These are phyloP conservation scores for Septoria linicola DNA, from an alignment of 2,329 filamentous ascomycete genomes.

Conservation along the genomic window DNA sequence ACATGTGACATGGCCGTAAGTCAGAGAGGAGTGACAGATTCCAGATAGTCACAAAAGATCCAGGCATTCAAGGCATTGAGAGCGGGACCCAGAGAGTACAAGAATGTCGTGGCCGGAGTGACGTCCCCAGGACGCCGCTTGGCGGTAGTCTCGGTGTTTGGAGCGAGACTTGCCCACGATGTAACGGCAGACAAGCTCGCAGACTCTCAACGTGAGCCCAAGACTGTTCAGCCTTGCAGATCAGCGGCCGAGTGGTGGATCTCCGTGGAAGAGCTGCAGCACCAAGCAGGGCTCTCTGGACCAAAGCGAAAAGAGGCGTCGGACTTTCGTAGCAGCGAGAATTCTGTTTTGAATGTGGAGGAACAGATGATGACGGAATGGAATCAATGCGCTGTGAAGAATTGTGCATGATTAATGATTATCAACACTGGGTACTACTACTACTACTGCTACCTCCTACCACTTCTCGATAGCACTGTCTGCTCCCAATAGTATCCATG, in stretches of 20 bases:
- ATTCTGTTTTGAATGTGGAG: too few species aligned
- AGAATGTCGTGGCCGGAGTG: slow-evolving; percentile 12
- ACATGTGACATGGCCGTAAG: slow-evolving; percentile 32
- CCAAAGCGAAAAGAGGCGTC: too few species aligned
- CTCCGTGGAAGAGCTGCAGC: not conserved
- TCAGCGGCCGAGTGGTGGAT: slow-evolving; percentile 1
- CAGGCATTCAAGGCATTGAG: not conserved
- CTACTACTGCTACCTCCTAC: too few species aligned
- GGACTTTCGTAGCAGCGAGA: too few species aligned
- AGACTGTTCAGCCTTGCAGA: slow-evolving; percentile 8
- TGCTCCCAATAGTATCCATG: too few species aligned
- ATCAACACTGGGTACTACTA: too few species aligned
- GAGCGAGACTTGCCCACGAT: slow-evolving; percentile 7
- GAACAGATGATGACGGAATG: too few species aligned
- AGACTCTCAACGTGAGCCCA: slow-evolving; percentile 4
- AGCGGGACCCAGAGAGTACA: slow-evolving; percentile 1
- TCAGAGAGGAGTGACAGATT: not conserved
- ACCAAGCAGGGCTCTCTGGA: too few species aligned
- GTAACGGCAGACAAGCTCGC: slow-evolving; percentile 3
- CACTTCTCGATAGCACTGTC: too few species aligned
- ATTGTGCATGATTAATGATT: too few species aligned
- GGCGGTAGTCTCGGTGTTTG: slow-evolving; percentile 9
- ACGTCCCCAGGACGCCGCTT: slow-evolving; percentile 4
- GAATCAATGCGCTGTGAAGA: too few species aligned
- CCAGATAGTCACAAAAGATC: not conserved